Evolutionary conservation across 164 flowering plant species (phyloP).

Genomic region (Vitis amurensis): DNA sequence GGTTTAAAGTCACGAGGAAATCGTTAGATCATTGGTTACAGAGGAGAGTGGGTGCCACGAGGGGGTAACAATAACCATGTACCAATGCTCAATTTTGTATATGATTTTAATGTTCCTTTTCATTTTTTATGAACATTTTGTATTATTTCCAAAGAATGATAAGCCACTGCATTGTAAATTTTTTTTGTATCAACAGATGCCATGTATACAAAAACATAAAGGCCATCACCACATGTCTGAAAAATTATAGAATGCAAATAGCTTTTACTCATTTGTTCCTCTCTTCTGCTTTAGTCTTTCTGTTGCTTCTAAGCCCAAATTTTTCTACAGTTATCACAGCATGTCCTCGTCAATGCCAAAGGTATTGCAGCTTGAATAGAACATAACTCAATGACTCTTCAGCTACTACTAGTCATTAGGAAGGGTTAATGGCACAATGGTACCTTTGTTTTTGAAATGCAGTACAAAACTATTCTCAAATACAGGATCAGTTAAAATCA

Average conservation of each 20-base stretch:
- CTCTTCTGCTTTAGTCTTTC: neutral
- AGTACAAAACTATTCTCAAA: too few relatives aligned
- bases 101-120: neutral
- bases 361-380: too few relatives aligned
- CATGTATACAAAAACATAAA: neutral
- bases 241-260: neutral
- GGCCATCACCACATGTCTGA: neutral
- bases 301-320: neutral
- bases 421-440: too few relatives aligned
- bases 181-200: neutral
- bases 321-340: too few relatives aligned
- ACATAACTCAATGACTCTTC: too few relatives aligned
- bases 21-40: conserved; percentile 69
- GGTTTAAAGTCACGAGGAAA: conserved; percentile 56
- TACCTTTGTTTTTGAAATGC: too few relatives aligned
- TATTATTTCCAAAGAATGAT: neutral
- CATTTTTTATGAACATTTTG: too few relatives aligned
- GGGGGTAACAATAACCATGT: conserved; percentile 12
- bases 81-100: conserved; percentile 8
- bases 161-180: conserved; percentile 1
- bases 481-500: too few relatives aligned
- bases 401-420: too few relatives aligned
- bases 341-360: too few relatives aligned
- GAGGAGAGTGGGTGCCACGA: conserved; percentile 27
- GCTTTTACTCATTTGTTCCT: neutral